Evolutionary conservation across 768 basidiomycete species (phyloP), one percentile per base, ranked within the genome.

Genomic region (Pluteus cervinus): DNA sequence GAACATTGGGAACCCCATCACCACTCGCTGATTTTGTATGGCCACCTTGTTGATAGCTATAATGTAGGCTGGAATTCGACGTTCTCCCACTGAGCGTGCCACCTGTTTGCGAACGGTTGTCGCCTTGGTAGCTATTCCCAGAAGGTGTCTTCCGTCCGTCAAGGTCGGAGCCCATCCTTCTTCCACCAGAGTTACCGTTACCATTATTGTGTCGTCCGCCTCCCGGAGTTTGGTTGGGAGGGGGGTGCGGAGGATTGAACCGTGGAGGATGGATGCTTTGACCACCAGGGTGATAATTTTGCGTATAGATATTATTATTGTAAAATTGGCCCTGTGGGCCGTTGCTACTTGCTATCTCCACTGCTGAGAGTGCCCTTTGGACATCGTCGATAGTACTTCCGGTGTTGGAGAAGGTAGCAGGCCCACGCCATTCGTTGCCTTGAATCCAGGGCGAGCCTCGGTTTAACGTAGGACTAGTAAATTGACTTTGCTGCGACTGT

Each of bases 51-150:
- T 74, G 75, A 46, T 81, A 81, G 2, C 69, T 65, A 41, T 80
- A 76, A 41, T 80, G 75, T 36, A 87, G 50, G 53, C 76, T 89
- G 11, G 82, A 70, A 55, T 81, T 87, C 26, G 85, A 86, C 10
- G 71, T 55, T 29, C 81, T 75, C 22, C 65, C 65, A 17, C 64
- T 61, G 16, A 81, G 61, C 25, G 69, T 58, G 28, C 75, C 75
- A 20, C 84, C 79, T 51, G 75, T 79, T 47, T 76, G 75, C 4
- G 60, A 55, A 4, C 51, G 41, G 11, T 46, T 33, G 33, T 37
- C 31, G 17, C 33, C 23, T 24, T 36, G 23, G 17, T 62, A 69
- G n/a, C 78, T 75, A 11, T 75, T 68, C 14, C 60, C 54, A 35
- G 52, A 57, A 9, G 75, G 76, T 5, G 77, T 81, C 60, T 76